Evolutionary conservation across 2,329 filamentous ascomycete species (phyloP).

Genomic region (Raffaelea arxii): DNA sequence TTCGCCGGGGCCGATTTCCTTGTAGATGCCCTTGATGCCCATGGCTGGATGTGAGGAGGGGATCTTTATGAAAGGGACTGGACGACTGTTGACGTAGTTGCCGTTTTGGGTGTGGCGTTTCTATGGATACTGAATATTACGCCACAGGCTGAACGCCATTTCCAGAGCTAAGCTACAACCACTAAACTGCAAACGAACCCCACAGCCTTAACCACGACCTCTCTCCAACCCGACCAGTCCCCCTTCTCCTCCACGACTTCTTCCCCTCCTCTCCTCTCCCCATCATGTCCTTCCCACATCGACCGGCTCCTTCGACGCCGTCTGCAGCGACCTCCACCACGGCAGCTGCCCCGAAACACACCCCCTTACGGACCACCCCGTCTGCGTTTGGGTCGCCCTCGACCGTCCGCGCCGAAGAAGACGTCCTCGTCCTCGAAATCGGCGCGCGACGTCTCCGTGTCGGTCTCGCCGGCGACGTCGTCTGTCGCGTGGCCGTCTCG

Average conservation of each 20-base stretch:
- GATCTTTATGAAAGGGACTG: background rate
- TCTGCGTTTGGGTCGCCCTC: conserved; percentile 50
- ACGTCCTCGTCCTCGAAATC: conserved; percentile 72
- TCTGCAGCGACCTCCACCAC: background rate
- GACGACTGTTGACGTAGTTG: conserved; percentile 20
- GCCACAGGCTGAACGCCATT: too few species aligned
- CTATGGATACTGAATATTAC: conserved; percentile 16
- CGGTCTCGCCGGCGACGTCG: conserved; percentile 77
- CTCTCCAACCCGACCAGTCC: too few species aligned
- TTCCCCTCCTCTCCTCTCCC: too few species aligned
- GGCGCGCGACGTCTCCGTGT: conserved; percentile 69
- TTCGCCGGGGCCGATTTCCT: conserved; percentile 73
- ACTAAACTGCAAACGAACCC: too few species aligned
- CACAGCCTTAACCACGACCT: too few species aligned
- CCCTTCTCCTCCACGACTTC: too few species aligned
- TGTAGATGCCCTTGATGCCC: conserved; percentile 73
- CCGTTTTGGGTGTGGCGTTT: conserved; percentile 17
- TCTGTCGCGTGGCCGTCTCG: conserved; percentile 59
- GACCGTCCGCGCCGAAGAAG: conserved; percentile 66
- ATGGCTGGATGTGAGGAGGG: conserved; percentile 23
- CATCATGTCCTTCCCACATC: too few species aligned
- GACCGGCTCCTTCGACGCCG: background rate
- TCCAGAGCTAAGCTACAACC: too few species aligned
- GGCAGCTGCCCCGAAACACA: conserved; percentile 32
- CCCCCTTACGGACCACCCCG: conserved; percentile 45